These are phyloP conservation scores for Lentinus polychrous DNA, from an alignment of 1,284 basidiomycete genomes.

Conservation along the genomic window DNA sequence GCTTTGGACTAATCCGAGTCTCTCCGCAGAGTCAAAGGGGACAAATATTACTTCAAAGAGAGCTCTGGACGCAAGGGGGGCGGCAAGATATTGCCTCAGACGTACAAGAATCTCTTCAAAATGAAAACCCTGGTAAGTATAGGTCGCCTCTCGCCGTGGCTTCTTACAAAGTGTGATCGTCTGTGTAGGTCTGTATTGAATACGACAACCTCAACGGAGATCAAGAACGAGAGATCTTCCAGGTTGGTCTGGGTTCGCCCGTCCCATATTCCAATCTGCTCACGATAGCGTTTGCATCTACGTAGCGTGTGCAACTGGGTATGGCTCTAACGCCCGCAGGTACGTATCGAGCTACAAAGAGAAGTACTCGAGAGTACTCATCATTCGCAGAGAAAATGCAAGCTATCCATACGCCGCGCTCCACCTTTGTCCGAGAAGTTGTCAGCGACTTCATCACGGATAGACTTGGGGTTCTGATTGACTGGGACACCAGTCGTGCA, in stretches of 20 bases:
- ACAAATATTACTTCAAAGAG: conserved; percentile 51
- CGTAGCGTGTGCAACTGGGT: conserved; percentile 39
- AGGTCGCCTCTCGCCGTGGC: not conserved
- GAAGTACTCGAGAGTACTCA: not conserved
- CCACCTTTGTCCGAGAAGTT: conserved; percentile 35
- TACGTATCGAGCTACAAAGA: conserved; percentile 14
- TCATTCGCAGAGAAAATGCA: conserved; percentile 35
- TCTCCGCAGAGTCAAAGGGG: conserved; percentile 28
- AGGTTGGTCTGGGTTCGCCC: conserved; percentile 33
- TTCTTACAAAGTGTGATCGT: not conserved
- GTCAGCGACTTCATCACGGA: conserved; percentile 29
- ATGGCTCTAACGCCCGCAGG: conserved; percentile 39
- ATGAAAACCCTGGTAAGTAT: conserved; percentile 52
- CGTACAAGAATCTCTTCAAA: conserved; percentile 46
- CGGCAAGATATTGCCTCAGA: conserved; percentile 38
- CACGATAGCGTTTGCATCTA: not conserved
- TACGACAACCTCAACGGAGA: conserved; percentile 54
- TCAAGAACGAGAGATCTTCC: conserved; percentile 73
- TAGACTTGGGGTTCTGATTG: conserved; percentile 36
- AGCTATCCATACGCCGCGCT: conserved; percentile 37
- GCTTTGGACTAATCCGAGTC: not conserved
- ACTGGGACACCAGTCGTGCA: conserved; percentile 40
- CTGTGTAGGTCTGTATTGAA: conserved; percentile 49
- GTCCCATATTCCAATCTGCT: not conserved
- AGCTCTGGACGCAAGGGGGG: conserved; percentile 17